These are phyloP conservation scores for Trichoderma afroharzianum DNA, from an alignment of 2,329 filamentous ascomycete species.

Conservation along the genomic window DNA sequence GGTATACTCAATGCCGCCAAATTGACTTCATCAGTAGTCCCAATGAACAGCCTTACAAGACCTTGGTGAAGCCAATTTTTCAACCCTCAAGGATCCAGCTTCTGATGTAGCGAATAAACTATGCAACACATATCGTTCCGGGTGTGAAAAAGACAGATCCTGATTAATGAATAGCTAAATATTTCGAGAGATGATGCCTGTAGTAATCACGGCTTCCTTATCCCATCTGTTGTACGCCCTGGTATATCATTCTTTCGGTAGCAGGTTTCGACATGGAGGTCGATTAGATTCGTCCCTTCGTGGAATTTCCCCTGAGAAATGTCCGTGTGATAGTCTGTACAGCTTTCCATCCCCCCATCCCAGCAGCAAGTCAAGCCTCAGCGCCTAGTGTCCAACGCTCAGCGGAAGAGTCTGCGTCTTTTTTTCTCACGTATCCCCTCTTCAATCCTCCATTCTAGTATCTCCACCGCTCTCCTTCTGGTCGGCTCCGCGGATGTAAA, in stretches of 20 bases:
- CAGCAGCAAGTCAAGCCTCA: slow-evolving; percentile 8
- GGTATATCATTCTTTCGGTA: not conserved
- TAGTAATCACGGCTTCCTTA: not conserved
- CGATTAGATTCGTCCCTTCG: not conserved
- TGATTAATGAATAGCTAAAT: slow-evolving; percentile 9
- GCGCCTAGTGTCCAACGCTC: not conserved
- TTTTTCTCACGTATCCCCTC: not conserved
- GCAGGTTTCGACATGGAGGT: not conserved
- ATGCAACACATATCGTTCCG: not conserved
- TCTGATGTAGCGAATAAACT: not conserved
- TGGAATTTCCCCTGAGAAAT: not conserved
- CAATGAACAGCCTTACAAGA: not conserved
- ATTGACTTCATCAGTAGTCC: not conserved
- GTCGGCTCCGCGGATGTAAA: slow-evolving; percentile 73
- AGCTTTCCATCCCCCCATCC: not conserved
- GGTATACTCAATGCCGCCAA: not conserved
- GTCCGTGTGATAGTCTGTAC: not conserved
- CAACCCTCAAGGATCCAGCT: not conserved
- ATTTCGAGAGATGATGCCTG: not conserved
- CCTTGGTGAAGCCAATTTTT: not conserved
- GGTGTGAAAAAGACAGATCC: not conserved
- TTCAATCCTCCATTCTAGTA: slow-evolving; percentile 55
- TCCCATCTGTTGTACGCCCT: not conserved
- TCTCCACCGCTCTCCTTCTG: slow-evolving; percentile 46
- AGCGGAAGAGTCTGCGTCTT: not conserved